Evolutionary conservation across 768 basidiomycete genomes (phyloP).

Genomic region (Russula olivacea): DNA sequence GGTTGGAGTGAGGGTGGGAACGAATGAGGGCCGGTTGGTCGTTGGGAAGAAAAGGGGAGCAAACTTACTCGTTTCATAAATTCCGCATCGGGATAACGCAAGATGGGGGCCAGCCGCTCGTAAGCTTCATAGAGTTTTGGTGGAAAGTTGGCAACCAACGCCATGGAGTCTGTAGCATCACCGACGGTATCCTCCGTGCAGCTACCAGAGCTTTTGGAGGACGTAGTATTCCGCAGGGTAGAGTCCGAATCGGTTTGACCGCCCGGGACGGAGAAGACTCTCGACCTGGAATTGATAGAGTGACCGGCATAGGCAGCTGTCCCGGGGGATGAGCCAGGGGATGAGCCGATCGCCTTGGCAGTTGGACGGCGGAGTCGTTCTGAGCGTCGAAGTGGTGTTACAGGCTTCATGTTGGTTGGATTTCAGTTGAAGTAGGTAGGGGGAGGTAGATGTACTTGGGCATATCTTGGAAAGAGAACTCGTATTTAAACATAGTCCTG

Average conservation of each 20-base stretch:
- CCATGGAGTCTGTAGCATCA: neutral
- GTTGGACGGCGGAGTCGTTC: neutral
- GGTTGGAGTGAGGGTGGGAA: neutral
- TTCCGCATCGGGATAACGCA: neutral
- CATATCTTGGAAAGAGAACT: neutral
- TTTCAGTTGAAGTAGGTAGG: neutral
- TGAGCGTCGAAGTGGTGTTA: neutral
- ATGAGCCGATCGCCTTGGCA: neutral
- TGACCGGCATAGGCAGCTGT: neutral
- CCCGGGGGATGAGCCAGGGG: neutral
- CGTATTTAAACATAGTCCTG: neutral
- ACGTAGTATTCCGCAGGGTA: neutral
- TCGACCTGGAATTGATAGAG: neutral
- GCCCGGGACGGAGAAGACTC: neutral
- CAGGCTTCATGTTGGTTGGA: neutral
- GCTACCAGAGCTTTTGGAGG: neutral
- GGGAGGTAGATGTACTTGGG: neutral
- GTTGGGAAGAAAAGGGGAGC: neutral
- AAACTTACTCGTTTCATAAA: neutral
- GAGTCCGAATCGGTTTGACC: neutral
- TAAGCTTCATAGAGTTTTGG: neutral
- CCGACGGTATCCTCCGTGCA: neutral
- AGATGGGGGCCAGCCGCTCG: neutral
- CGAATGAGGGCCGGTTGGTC: neutral
- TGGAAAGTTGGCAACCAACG: neutral